Base-by-base conservation (phyloP, 139 green algal species). In the Closterium sp. region DNA sequence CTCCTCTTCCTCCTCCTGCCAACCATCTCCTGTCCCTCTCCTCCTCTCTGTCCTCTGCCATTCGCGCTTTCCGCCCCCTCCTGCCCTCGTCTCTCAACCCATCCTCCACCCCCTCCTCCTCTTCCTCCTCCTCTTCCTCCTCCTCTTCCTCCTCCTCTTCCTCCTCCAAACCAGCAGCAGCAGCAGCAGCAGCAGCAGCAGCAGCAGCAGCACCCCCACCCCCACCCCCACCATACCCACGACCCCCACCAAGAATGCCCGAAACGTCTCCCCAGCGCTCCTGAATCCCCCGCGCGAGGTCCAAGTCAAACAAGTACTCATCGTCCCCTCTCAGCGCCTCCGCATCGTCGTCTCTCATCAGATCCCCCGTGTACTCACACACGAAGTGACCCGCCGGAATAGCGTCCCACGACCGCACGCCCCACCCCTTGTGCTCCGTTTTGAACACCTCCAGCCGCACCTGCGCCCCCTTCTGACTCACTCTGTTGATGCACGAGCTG, bases 301-400 rank as follows among this genome's bases (percentile, higher is more conserved):
- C 92, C 31, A 94, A 87, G 69, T 94, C 85, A n/a, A 94, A 94
- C 10, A 94, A 33, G 83, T 94, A 94, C 76, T 95, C 91, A 34
- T 94, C 92, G 31, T 33, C 25, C n/a, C 90, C 90, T 23, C 69
- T 32, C 33, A 94, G 84, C n/a, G 87, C 9, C 9, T 92, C 91
- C 6, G 33, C 88, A 25, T 36, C 92, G 8, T 95, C 92, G 16
- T 92, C 85, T 23, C 34, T 90, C 43, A 94, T 33, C 28, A 95
- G 25, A 19, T 32, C n/a, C 5, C 92, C 92, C 7, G 32, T 35
- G 81, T 94, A 94, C 86, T 94, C 92, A 55, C 92, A 94, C 19
- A 94, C 69, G n/a, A 94, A 95, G 16, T 34, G 10, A 4, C 87
- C 87, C n/a, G 89, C 21, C 16, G 91, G 43, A 3, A 94, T 95